Evolutionary conservation across 148 eudicot genomes (phyloP).

Genomic region (Arbutus unedo): DNA sequence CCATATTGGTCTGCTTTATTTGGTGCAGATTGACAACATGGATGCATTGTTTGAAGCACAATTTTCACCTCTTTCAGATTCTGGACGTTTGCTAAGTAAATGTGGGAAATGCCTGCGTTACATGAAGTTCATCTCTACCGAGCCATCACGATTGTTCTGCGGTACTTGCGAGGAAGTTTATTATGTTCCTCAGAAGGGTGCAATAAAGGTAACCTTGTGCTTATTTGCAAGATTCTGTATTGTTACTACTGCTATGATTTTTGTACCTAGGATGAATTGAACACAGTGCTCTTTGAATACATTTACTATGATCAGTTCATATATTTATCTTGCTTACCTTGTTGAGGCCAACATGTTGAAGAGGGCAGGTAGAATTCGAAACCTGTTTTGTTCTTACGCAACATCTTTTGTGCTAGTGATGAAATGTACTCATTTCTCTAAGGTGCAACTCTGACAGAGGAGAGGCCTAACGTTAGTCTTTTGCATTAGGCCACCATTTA

Average conservation of each 20-base stretch:
- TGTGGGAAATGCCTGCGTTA: constrained; percentile 91
- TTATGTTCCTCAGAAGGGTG: constrained; percentile 87
- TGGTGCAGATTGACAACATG: constrained; percentile 88
- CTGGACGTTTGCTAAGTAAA: constrained; percentile 84
- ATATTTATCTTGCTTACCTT: not conserved
- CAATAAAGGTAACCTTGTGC: constrained; percentile 56
- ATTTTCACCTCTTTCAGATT: constrained; percentile 87
- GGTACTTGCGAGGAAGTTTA: constrained; percentile 89
- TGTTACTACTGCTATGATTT: not conserved
- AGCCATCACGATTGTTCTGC: constrained; percentile 80
- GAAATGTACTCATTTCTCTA: not conserved
- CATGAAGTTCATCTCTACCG: constrained; percentile 76
- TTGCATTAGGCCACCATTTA: not conserved
- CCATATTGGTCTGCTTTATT: constrained; percentile 9
- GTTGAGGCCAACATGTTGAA: not conserved
- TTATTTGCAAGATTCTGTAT: not conserved
- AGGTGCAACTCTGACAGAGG: not conserved
- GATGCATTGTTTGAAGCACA: constrained; percentile 95
- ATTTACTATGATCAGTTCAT: not conserved
- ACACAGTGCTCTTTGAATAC: not conserved
- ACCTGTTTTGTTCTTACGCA: not conserved
- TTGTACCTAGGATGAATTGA: not conserved
- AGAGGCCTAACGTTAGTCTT: not conserved
- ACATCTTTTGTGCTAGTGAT: not conserved
- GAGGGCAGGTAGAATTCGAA: not conserved